Base-by-base conservation (phyloP, 1,284 basidiomycete species). In the Fistulinella staudtii region DNA sequence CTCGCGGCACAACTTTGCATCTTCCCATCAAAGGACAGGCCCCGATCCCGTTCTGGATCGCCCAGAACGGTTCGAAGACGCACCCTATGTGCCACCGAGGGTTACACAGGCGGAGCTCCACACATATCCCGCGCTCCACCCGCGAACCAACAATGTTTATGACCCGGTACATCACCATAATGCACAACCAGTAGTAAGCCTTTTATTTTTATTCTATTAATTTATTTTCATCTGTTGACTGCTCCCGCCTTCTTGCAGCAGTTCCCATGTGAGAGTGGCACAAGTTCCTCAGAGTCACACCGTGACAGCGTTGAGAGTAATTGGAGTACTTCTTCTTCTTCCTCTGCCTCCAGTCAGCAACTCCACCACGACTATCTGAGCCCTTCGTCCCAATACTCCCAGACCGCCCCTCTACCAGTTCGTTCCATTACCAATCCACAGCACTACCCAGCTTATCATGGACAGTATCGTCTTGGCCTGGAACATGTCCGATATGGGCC, bases 61-160 rank as follows among this genome's bases (percentile, higher is more conserved):
- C n/a, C 34, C 52, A 38, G 53, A 61, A n/a, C 29, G 47, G 14
- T 60, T 57, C 33, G 51, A 60, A 41, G 62, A 62, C 8, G 8
- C 62, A 1, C 64, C 60, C 0, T 62, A 66, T 37, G 48, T 62
- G 34, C 60, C 60, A 33, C 62, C 60, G n/a, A 56, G 63, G 27
- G 4, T 33, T 17, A 18, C 36, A 4, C 60, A 58, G 41, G 39
- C 57, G 37, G 49, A 55, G 50, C 45, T 44, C 14, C 50, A 49
- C 7, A 0, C 23, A 18, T 57, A 53, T 36, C 37, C 51, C 43
- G 46, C 47, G 37, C 44, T 43, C 18, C 40, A 56, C 40, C 51
- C 57, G 39, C 49, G 50, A n/a, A 8, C 27, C 18, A 13, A 13
- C 22, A 41, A 41, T 39, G 34, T 46, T 27, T 51, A 53, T 45